Evolutionary conservation across 371 early-diverging fungal genomes (phyloP), one percentile per base, ranked within the genome.

Genomic region (Mucor indicus): DNA sequence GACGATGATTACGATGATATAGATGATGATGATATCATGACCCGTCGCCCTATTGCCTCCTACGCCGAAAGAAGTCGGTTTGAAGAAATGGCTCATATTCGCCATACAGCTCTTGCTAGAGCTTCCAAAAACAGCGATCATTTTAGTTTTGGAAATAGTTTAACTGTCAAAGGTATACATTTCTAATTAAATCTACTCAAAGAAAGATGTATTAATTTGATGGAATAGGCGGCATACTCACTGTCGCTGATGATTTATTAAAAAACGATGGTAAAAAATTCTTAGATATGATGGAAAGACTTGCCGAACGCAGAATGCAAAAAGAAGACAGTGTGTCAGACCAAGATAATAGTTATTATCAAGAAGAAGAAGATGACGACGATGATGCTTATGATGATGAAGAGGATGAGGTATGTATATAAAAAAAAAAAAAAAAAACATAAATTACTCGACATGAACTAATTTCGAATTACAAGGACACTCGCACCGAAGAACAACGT

Each of bases 201-300:
- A n/a, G n/a, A n/a, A n/a, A n/a, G n/a, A n/a, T n/a, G n/a, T n/a
- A n/a, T n/a, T n/a, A n/a, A n/a, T n/a, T n/a, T n/a, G n/a, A n/a
- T n/a, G n/a, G 19, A n/a, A 19, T 50, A 81, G 91, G 87, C 16
- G 89, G 89, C 22, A 84, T 89, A 31, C 75, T 95, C 41, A 92
- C 93, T 2, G 91, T 92, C 11, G 91, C 92, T 1, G 93, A 92
- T 52, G 94, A 94, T 64, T 80, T 93, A 36, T 78, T 94, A 24
- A 90, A 93, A 38, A 92, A 91, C 40, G 92, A 94, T 58, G 91
- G 96, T 22, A 85, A 85, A 57, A 93, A 92, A 64, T 93, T 95
- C 54, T 68, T 95, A 31, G 93, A 93, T 49, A 86, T 94, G 77
- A 93, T 95, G 94, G 95, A 94, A 57, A 83, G 86, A 15, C 70